Conservation (phyloP, 208 protist species). For the Strigomonas galati region DNA sequence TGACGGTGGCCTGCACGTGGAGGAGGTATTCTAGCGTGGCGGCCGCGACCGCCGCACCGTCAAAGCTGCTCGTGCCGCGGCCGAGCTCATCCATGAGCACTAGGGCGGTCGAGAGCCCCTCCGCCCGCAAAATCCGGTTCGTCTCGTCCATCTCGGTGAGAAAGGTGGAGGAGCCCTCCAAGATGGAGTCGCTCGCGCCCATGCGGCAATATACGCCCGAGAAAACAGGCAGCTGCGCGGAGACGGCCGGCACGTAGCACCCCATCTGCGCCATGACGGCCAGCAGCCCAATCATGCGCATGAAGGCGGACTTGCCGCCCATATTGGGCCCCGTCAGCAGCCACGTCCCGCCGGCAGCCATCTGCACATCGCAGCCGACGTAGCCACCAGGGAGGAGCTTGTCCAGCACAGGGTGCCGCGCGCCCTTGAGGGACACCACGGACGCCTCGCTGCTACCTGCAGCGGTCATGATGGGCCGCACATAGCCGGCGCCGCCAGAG, state of each 20-base stretch:
- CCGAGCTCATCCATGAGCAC: constrained; percentile 97
- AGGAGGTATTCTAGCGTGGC: constrained; percentile 91
- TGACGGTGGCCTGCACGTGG: constrained; percentile 46
- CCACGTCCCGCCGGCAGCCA: constrained; percentile 52
- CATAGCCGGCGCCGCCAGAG: constrained; percentile 61
- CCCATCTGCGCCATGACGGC: constrained; percentile 94
- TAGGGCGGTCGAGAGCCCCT: constrained; percentile 71
- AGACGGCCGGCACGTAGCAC: constrained; percentile 91
- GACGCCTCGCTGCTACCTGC: constrained; percentile 10
- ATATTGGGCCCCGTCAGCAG: constrained; percentile 95
- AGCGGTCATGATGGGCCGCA: constrained; percentile 24
- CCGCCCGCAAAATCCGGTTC: constrained; percentile 81
- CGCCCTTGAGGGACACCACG: constrained; percentile 34
- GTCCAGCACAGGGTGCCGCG: constrained; percentile 77
- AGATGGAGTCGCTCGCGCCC: constrained; percentile 91
- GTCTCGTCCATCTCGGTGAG: constrained; percentile 97
- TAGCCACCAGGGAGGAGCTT: constrained; percentile 47
- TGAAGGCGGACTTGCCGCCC: constrained; percentile 93
- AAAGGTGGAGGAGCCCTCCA: constrained; percentile 94
- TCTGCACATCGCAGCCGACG: constrained; percentile 58
- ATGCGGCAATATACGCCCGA: constrained; percentile 92
- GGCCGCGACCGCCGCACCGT: constrained; percentile 93
- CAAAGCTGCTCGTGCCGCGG: constrained; percentile 93
- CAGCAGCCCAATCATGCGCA: constrained; percentile 92
- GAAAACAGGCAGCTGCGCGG: constrained; percentile 81